These are phyloP conservation scores for Thelonectria blattea DNA, from an alignment of 2,329 filamentous ascomycete genomes.

Conservation along the genomic window DNA sequence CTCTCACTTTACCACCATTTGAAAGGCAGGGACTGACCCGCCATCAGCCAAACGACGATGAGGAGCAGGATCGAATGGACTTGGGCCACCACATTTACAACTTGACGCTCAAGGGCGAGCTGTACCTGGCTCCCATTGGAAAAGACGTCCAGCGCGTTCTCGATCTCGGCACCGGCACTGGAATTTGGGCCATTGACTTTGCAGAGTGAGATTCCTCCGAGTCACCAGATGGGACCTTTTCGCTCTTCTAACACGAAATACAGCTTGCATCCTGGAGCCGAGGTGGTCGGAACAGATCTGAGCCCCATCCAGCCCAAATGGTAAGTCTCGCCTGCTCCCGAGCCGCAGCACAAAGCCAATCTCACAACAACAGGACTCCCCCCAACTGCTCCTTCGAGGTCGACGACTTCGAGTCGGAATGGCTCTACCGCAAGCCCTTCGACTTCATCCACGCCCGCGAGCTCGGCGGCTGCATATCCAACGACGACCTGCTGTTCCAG, in stretches of 20 bases:
- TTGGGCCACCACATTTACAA: slow-evolving; percentile 14
- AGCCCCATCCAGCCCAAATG: slow-evolving; percentile 22
- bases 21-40: not conserved
- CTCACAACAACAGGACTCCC: slow-evolving; percentile 8
- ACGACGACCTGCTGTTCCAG: slow-evolving; percentile 2
- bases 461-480: slow-evolving; percentile 16
- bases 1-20: not conserved
- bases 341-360: no score
- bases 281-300: slow-evolving; percentile 20
- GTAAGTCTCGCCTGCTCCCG: not conserved
- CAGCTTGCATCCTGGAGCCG: slow-evolving; percentile 18
- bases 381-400: slow-evolving; percentile 20
- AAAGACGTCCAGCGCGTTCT: slow-evolving; percentile 10
- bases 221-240: not conserved
- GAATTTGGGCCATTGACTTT: slow-evolving; percentile 21
- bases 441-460: slow-evolving; percentile 16
- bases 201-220: slow-evolving; percentile 14
- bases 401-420: slow-evolving; percentile 19
- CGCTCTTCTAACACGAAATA: not conserved
- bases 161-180: slow-evolving; percentile 16
- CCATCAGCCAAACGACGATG: slow-evolving; percentile 18
- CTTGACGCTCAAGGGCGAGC: slow-evolving; percentile 3
- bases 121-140: slow-evolving; percentile 9
- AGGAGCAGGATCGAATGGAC: slow-evolving; percentile 21
- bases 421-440: slow-evolving; percentile 13